Base-by-base conservation (phyloP, 31 red algal species). In the Bonnemaisonia californica region DNA sequence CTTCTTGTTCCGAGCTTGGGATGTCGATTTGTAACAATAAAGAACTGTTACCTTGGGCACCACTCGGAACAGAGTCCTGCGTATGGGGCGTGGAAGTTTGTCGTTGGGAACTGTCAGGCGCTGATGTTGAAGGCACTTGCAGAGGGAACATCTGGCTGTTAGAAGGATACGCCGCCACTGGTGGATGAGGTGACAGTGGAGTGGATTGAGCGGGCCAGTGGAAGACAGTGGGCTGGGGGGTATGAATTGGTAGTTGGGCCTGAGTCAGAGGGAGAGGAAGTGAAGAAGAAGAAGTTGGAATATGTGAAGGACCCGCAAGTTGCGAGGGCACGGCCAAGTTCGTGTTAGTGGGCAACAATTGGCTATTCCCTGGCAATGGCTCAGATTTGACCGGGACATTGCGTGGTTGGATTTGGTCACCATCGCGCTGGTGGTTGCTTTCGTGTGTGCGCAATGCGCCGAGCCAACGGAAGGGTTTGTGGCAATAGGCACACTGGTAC, bases 401-500 rank as follows among this genome's bases (percentile, higher is more conserved):
- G 33, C 60, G 34, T 7, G 74, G 60, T 1, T 41, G 1, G 1
- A 57, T 54, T 34, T 36, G 13, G 1, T 82, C 64, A 19, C 83
- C 83, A 35, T 87, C 74, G 18, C 78, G 66, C 23, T 37, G 22
- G 64, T 90, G 87, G 58, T 74, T 82, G 23, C 76, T 70, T 63
- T 82, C 76, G 62, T 90, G 87, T 45, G 54, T 82, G 4, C 78
- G 77, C 34, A 90, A 67, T 45, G 77, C 87, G 22, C 87, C 87
- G 22, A 66, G 54, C 87, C 87, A 90, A 36, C 87, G 76, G 41
- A 90, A 90, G 29, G 47, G 69, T 48, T 77, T 55, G n/a, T 42
- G 18, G 29, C 87, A 90, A 24, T 83, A 77, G 39, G 57, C 59
- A 54, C 95, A 97, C n/a, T 64, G 26, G 55, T 91, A 97, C 4